Conservation (phyloP, 305 asterid species). For the Nicotiana rustica region DNA sequence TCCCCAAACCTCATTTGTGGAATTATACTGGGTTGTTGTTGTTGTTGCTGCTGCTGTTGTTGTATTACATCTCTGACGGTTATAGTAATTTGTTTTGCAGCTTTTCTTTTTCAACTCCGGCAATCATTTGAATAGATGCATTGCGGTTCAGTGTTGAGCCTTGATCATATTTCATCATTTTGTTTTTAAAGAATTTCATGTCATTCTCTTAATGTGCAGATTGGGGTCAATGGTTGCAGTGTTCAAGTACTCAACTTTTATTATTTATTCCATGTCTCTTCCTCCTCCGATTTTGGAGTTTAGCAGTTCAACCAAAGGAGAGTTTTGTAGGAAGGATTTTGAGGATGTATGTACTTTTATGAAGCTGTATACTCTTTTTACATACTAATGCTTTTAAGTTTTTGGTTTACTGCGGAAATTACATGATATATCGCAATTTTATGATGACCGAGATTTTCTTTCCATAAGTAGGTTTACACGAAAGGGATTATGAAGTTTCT, state of each 20-base stretch:
- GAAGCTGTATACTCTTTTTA: not conserved
- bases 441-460: constrained; percentile 38
- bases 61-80: not conserved
- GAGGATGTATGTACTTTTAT: constrained; percentile 58
- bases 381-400: not conserved
- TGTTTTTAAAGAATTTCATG: not conserved
- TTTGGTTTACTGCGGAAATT: not conserved
- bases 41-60: too few species aligned
- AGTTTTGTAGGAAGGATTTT: constrained; percentile 62
- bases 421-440: not conserved
- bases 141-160: not conserved
- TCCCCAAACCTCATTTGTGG: too few species aligned
- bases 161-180: not conserved
- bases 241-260: constrained; percentile 73
- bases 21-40: too few species aligned
- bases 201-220: constrained; percentile 54
- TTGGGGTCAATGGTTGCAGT: constrained; percentile 86
- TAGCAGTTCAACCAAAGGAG: constrained; percentile 59
- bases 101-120: not conserved
- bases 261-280: constrained; percentile 79
- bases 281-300: constrained; percentile 77
- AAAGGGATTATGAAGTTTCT: constrained; percentile 70
- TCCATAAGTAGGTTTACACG: constrained; percentile 54
- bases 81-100: not conserved
- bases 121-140: not conserved